Evolutionary conservation across 2,329 filamentous ascomycete genomes (phyloP), one percentile per base, ranked within the genome.

Genomic region (Diplocarpon mali): DNA sequence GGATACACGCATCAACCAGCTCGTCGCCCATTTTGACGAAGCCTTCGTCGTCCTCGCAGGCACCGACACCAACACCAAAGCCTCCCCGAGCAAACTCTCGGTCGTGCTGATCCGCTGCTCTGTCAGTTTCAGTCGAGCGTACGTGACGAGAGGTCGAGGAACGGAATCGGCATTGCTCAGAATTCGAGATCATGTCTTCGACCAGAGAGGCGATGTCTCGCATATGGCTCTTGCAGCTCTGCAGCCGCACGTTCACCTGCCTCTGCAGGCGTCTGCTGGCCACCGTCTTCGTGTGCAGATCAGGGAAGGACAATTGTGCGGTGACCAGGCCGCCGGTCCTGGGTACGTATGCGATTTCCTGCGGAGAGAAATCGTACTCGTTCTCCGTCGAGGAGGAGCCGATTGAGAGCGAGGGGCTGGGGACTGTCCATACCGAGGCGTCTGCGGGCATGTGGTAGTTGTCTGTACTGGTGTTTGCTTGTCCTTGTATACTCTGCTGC

Each of bases 161-260:
- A 24, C 36, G 44, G 11, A 54, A 17, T 8, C 27, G 45, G 38
- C 56, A 59, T 47, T 59, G 56, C 12, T 51, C 51, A 16, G 50
- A 48, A 3, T 41, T 45, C 1, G 40, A 31, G 13, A 57, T 49
- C 52, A 59, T 56, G 10, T 54, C 47, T 34, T 55, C 52, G 4
- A 59, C 54, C 2, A 59, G 37, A 1, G 46, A 38, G 14, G 46
- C 49, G 45, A 59, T 54, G 40, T 55, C 54, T 16, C 47, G 47
- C 8, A 57, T 42, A 24, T 59, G 55, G 1, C 34, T 35, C 2
- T 24, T 35, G 28, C 48, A 54, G 13, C 24, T 47, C 40, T 57
- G 56, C 11, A 57, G 38, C 28, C 57, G 53, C 2, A 50, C 49
- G 35, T 57, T 57, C 8, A 54, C 37, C 36, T 59, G 56, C 27